A percentile compares a stretch with the other conserved stretches of the same genome.
phyloP scores from a whole-genome alignment of 768 basidiomycete species.

The Sarcomyxa edulis region DNA sequence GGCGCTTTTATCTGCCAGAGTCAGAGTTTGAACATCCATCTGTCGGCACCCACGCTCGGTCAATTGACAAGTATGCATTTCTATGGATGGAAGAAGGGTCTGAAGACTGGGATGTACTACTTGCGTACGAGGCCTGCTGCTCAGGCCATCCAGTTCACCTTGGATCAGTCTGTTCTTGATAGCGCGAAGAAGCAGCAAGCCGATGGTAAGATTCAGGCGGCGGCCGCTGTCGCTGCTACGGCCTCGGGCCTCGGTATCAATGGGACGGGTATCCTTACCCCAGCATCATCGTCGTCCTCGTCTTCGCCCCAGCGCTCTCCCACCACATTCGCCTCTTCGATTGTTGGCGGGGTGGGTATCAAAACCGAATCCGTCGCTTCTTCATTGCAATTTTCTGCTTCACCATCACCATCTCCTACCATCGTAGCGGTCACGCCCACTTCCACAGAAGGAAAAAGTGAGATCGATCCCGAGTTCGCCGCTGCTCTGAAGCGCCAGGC shows the following conservation, averaged over 20 bases:
- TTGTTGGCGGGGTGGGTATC: neutral
- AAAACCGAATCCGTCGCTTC: neutral
- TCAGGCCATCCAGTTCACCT: conserved; percentile 96
- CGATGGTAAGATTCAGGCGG: conserved; percentile 18
- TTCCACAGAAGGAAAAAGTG: conserved; percentile 43
- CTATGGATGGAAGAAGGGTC: conserved; percentile 99
- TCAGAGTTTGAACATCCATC: conserved; percentile 91
- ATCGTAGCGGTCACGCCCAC: conserved; percentile 23
- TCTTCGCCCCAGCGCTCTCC: conserved; percentile 22
- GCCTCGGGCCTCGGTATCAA: conserved; percentile 15
- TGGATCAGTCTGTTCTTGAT: conserved; percentile 78
- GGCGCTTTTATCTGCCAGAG: conserved; percentile 97
- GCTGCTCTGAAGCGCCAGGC: conserved; percentile 69
- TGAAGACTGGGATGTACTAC: conserved; percentile 99
- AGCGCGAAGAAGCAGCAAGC: conserved; percentile 47
- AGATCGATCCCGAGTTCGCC: conserved; percentile 67
- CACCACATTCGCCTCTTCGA: neutral
- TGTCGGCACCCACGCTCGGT: conserved; percentile 82
- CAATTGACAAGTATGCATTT: conserved; percentile 97
- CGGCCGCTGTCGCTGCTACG: too few relatives aligned
- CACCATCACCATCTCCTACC: conserved; percentile 13
- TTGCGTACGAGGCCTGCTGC: conserved; percentile 92
- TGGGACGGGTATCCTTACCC: conserved; percentile 24
- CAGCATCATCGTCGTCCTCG: conserved; percentile 22
- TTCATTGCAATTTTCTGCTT: conserved; percentile 10